Percentiles rank a stretch among this genome's conserved stretches.
Evolutionary conservation across 192 early-diverging fungal species (phyloP).

Genomic region (Coemansia sp.): DNA sequence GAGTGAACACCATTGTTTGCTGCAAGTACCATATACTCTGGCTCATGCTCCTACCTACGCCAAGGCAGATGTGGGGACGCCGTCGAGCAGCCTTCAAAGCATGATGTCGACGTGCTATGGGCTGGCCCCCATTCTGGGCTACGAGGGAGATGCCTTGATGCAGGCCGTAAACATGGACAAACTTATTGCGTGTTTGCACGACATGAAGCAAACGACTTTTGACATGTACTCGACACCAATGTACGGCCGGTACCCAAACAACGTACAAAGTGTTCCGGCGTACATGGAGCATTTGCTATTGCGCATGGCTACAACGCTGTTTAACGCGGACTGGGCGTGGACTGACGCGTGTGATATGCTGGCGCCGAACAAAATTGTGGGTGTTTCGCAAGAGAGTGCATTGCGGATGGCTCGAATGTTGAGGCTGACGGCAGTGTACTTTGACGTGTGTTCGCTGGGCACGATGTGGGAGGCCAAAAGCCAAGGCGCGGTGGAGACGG

Average conservation of each 20-base stretch:
- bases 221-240: constrained; percentile 27
- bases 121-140: constrained; percentile 43
- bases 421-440: constrained; percentile 23
- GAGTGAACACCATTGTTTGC: constrained; percentile 39
- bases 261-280: constrained; percentile 3
- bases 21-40: constrained; percentile 29
- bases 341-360: constrained; percentile 14
- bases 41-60: not conserved
- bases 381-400: constrained; percentile 7
- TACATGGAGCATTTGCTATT: constrained; percentile 35
- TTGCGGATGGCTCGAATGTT: constrained; percentile 18
- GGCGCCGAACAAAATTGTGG: constrained; percentile 23
- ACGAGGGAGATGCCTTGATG: constrained; percentile 40
- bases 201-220: constrained; percentile 39
- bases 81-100: constrained; percentile 20
- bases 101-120: constrained; percentile 38
- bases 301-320: constrained; percentile 36
- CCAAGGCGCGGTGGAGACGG: constrained; percentile 3
- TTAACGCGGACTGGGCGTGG: constrained; percentile 42
- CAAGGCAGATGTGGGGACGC: constrained; percentile 5
- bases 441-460: constrained; percentile 38
- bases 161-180: constrained; percentile 50
- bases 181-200: constrained; percentile 31
- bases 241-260: constrained; percentile 33
- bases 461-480: constrained; percentile 9